Percentiles rank a stretch among this genome's conserved stretches.
Conservation (phyloP, 805 yeast genomes). For the Cyberlindnera americana region DNA sequence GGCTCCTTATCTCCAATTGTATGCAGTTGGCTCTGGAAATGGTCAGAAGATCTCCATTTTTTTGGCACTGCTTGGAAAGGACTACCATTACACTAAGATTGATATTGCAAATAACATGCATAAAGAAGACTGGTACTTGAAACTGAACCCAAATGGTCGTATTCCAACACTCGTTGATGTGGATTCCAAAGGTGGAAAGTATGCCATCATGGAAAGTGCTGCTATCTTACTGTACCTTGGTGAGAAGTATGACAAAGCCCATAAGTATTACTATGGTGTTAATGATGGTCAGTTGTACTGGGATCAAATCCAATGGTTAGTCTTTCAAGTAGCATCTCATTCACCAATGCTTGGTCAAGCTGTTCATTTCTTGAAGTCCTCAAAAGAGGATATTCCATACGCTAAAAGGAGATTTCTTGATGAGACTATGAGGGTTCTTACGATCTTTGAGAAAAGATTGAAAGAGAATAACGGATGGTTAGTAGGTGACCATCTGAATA, state of each 20-base stretch:
- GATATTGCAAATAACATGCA: slow-evolving; percentile 42
- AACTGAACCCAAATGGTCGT: slow-evolving; percentile 59
- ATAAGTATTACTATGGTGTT: slow-evolving; percentile 34
- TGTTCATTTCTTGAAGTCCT: slow-evolving; percentile 41
- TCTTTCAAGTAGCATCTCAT: slow-evolving; percentile 55
- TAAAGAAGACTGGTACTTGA: slow-evolving; percentile 53
- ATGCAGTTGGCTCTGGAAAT: too few species aligned
- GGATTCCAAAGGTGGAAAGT: slow-evolving; percentile 36
- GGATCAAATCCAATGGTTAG: slow-evolving; percentile 48
- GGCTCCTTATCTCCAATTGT: too few species aligned
- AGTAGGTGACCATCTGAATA: slow-evolving; percentile 55
- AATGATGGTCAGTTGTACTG: slow-evolving; percentile 36
- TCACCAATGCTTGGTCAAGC: slow-evolving; percentile 68
- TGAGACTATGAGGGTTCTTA: slow-evolving; percentile 51
- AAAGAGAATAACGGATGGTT: slow-evolving; percentile 49
- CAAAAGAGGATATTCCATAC: slow-evolving; percentile 51
- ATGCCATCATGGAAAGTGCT: slow-evolving; percentile 53
- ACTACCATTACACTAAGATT: slow-evolving; percentile 35
- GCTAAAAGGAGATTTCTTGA: slow-evolving; percentile 47
- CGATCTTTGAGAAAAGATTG: slow-evolving; percentile 51
- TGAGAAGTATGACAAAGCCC: slow-evolving; percentile 55
- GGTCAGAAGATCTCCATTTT: slow-evolving; percentile 38
- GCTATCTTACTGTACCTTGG: slow-evolving; percentile 59
- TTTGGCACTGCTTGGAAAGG: slow-evolving; percentile 29
- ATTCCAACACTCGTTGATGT: slow-evolving; percentile 51